Conservation (phyloP, 495 filamentous ascomycete species). For the Podospora australis region DNA sequence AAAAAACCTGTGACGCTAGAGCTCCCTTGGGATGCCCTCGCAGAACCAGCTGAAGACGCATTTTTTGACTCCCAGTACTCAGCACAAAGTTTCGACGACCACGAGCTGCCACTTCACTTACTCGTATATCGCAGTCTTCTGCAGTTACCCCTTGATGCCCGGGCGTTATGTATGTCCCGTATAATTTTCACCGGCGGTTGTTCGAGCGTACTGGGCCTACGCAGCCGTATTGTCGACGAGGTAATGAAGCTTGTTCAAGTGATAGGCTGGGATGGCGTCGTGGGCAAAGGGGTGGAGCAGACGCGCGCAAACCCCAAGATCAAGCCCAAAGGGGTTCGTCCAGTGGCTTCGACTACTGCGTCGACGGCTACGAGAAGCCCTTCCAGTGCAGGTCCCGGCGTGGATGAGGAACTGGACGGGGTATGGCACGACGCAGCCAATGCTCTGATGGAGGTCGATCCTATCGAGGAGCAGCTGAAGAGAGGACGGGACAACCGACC, state of each 20-base stretch:
- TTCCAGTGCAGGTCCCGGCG: not conserved
- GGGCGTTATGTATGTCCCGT: conserved; percentile 80
- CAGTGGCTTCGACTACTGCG: conserved; percentile 22
- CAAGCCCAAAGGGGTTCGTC: conserved; percentile 33
- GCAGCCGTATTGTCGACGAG: conserved; percentile 71
- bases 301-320: conserved; percentile 46
- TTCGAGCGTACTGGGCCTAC: conserved; percentile 72
- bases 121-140: conserved; percentile 74
- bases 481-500: conserved; percentile 42
- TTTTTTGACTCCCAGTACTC: conserved; percentile 55
- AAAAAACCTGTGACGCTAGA: conserved; percentile 44
- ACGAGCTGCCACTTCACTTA: conserved; percentile 68
- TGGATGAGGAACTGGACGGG: conserved; percentile 23
- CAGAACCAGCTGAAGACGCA: conserved; percentile 66
- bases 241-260: conserved; percentile 54
- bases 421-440: conserved; percentile 39
- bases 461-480: conserved; percentile 57
- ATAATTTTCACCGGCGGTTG: conserved; percentile 84
- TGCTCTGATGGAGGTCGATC: conserved; percentile 48
- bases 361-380: conserved; percentile 9
- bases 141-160: conserved; percentile 69
- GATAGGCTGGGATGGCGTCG: conserved; percentile 71
- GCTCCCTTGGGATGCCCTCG: conserved; percentile 60
- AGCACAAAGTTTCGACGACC: conserved; percentile 62
- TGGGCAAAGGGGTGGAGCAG: conserved; percentile 54